Conservation (phyloP, 2,329 filamentous ascomycete species). For the Neofusicoccum laricinum region DNA sequence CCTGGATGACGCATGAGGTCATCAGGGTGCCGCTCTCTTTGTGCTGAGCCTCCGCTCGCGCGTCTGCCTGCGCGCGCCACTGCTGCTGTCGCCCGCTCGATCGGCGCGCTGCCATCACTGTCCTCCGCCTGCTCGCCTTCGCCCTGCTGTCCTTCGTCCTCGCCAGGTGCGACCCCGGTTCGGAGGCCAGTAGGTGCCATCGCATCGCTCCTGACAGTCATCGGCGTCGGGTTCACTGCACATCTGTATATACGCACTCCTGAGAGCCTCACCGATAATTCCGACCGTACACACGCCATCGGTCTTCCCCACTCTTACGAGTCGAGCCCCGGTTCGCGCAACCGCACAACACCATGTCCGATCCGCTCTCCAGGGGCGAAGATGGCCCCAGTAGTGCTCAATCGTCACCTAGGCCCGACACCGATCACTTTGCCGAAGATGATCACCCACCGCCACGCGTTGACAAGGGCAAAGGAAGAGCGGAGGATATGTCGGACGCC, state of each 20-base stretch:
- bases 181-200: background rate
- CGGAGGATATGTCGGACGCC: background rate
- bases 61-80: background rate
- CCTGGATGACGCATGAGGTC: slow-evolving; percentile 4
- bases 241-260: background rate
- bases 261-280: background rate
- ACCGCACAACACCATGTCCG: background rate
- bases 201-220: background rate
- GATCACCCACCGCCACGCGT: background rate
- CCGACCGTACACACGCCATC: too few species aligned
- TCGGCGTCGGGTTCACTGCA: background rate
- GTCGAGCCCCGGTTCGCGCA: background rate
- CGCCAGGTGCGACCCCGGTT: too few species aligned
- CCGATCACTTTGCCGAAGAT: background rate
- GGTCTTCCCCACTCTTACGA: background rate
- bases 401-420: background rate
- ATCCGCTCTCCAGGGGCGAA: background rate
- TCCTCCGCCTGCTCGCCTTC: background rate
- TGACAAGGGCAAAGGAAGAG: slow-evolving; percentile 9
- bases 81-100: background rate
- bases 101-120: background rate
- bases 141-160: background rate
- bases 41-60: background rate
- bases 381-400: background rate
- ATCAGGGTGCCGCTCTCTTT: background rate